These are phyloP conservation scores for Exutisphaerella laricina DNA, from an alignment of 2,329 filamentous ascomycete genomes.

Conservation along the genomic window DNA sequence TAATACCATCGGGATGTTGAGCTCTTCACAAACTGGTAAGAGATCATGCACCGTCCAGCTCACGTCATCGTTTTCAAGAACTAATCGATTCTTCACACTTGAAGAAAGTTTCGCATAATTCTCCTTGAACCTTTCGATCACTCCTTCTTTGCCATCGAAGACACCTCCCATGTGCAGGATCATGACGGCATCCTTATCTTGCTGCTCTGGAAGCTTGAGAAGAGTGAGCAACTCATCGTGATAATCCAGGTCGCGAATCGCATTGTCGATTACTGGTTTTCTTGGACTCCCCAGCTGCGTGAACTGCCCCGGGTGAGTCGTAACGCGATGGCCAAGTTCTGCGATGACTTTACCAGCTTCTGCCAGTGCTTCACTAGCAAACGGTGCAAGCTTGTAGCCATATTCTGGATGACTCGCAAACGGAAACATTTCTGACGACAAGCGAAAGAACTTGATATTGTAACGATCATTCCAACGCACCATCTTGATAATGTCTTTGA, in stretches of 20 bases:
- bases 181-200: slow-evolving; percentile 83
- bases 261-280: slow-evolving; percentile 66
- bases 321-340: slow-evolving; percentile 75
- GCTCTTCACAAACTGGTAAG: slow-evolving; percentile 80
- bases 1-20: slow-evolving; percentile 88
- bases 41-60: slow-evolving; percentile 89
- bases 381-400: slow-evolving; percentile 77
- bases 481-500: slow-evolving; percentile 77
- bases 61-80: slow-evolving; percentile 93
- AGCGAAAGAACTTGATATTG: slow-evolving; percentile 82
- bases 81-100: slow-evolving; percentile 70
- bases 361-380: slow-evolving; percentile 70
- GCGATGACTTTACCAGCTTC: slow-evolving; percentile 72
- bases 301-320: slow-evolving; percentile 87
- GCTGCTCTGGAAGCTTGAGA: slow-evolving; percentile 69
- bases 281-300: slow-evolving; percentile 85
- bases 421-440: slow-evolving; percentile 95
- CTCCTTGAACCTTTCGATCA: slow-evolving; percentile 68
- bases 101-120: slow-evolving; percentile 65
- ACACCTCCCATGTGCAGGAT: slow-evolving; percentile 89
- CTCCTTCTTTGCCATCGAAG: slow-evolving; percentile 79
- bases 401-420: slow-evolving; percentile 86
- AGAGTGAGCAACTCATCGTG: slow-evolving; percentile 79
- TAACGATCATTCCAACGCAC: slow-evolving; percentile 88
- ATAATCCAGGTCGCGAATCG: slow-evolving; percentile 78